A percentile compares a stretch with the other conserved stretches of the same genome.
phyloP scores from a whole-genome alignment of 345 rosid genomes.

The Gossypium mustelinum region DNA sequence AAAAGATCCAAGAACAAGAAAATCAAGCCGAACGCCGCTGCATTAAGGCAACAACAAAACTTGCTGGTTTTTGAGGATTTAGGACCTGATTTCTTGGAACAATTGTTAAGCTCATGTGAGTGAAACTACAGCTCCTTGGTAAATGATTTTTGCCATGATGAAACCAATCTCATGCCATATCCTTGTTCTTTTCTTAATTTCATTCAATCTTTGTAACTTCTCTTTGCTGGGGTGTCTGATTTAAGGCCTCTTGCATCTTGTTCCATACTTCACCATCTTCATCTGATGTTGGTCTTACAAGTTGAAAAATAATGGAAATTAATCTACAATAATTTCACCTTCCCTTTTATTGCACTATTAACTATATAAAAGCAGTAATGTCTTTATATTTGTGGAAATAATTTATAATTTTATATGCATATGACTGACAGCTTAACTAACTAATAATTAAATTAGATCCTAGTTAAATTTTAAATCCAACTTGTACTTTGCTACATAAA shows the following conservation, averaged over 20 bases:
- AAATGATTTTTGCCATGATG: background rate
- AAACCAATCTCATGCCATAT: too few relatives aligned
- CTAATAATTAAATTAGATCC: too few relatives aligned
- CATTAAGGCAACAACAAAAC: constrained; percentile 20
- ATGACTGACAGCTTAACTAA: background rate
- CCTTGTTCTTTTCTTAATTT: background rate
- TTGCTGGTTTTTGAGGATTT: constrained; percentile 63
- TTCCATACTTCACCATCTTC: background rate
- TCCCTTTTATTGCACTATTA: background rate
- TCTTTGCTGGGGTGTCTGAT: background rate
- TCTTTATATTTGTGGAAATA: too few relatives aligned
- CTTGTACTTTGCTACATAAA: too few relatives aligned
- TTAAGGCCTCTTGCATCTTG: background rate
- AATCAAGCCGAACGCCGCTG: constrained; percentile 18
- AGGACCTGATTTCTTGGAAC: constrained; percentile 65
- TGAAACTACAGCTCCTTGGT: constrained; percentile 8
- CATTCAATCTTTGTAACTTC: background rate
- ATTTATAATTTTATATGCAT: too few relatives aligned
- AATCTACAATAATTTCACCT: background rate
- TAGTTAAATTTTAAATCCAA: too few relatives aligned
- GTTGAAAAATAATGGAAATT: constrained; percentile 2
- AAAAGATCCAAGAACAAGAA: constrained; percentile 32
- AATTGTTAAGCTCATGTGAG: constrained; percentile 54
- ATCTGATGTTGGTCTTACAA: constrained; percentile 5
- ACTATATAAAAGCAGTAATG: too few relatives aligned